Conservation (phyloP, 108 stramenopile species). For the Nannochloropsis salina region DNA sequence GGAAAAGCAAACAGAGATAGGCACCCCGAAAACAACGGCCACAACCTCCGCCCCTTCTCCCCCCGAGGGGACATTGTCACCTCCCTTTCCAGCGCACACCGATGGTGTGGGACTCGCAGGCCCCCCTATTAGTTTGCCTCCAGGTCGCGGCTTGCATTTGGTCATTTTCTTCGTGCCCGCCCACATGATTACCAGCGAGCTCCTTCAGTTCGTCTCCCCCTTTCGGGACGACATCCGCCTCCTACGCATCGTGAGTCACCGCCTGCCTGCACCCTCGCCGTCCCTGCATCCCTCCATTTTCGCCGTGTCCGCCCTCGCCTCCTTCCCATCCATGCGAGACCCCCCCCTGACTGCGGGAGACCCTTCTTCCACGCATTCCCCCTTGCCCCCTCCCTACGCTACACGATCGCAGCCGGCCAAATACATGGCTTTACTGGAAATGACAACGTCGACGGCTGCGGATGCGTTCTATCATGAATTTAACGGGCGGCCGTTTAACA, state of each 20-base stretch:
- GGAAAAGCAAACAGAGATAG: neutral
- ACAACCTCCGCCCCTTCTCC: neutral
- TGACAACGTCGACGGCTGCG: slow-evolving; percentile 23
- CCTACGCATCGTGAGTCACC: slow-evolving; percentile 38
- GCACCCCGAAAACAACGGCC: neutral
- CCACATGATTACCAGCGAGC: slow-evolving; percentile 48
- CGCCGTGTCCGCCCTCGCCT: neutral
- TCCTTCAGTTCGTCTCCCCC: slow-evolving; percentile 41
- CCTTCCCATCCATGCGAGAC: neutral
- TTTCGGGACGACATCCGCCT: slow-evolving; percentile 36
- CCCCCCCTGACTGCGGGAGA: neutral
- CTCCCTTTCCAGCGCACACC: no score
- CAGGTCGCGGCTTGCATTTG: slow-evolving; percentile 33
- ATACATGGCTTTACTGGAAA: slow-evolving; percentile 46
- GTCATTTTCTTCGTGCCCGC: slow-evolving; percentile 41
- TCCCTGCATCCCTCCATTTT: neutral
- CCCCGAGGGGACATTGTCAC: neutral
- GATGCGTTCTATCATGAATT: slow-evolving; percentile 39
- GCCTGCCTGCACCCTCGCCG: slow-evolving; percentile 23
- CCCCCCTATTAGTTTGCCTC: neutral
- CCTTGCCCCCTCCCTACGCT: neutral
- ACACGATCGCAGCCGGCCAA: slow-evolving; percentile 23
- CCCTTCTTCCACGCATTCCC: neutral
- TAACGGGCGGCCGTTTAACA: slow-evolving; percentile 50
- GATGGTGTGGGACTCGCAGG: no score